Percentiles rank a stretch among this genome's conserved stretches.
Evolutionary conservation across 129 eudicot species (phyloP).

Genomic region (Flaveria brownii): DNA sequence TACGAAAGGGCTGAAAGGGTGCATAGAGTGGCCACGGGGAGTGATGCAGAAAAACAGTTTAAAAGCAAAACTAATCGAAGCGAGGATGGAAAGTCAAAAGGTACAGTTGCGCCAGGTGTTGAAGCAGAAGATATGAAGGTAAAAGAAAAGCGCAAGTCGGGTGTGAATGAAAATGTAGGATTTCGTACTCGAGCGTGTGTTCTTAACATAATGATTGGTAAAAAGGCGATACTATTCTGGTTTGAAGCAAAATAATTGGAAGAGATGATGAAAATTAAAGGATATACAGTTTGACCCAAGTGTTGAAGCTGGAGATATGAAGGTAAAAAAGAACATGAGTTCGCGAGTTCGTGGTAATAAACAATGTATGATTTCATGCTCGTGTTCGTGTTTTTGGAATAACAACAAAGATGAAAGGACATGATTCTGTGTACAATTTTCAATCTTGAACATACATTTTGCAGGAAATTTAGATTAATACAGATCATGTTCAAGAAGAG

Average conservation of each 20-base stretch:
- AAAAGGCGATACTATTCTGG: not conserved
- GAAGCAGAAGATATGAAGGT: slow-evolving; percentile 77
- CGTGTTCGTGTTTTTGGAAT: not conserved
- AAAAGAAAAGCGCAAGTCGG: not conserved
- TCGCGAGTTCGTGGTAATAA: slow-evolving; percentile 10
- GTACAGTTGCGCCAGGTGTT: slow-evolving; percentile 83
- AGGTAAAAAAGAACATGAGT: not conserved
- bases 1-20: slow-evolving; percentile 73
- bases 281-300: slow-evolving; percentile 65
- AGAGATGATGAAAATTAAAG: slow-evolving; percentile 78
- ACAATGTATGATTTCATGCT: slow-evolving; percentile 8
- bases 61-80: slow-evolving; percentile 73
- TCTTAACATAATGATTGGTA: slow-evolving; percentile 11
- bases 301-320: slow-evolving; percentile 79
- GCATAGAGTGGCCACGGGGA: slow-evolving; percentile 87
- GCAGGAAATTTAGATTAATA: slow-evolving; percentile 10
- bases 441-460: slow-evolving; percentile 21
- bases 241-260: slow-evolving; percentile 48
- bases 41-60: slow-evolving; percentile 68
- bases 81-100: slow-evolving; percentile 85
- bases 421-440: slow-evolving; percentile 23
- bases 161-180: slow-evolving; percentile 7
- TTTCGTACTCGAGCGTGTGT: slow-evolving; percentile 4
- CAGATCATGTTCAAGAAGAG: slow-evolving; percentile 17
- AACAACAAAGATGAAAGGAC: slow-evolving; percentile 4